These are phyloP conservation scores for Yamadazyma trypodendri DNA, from an alignment of 1,139 yeast genomes.

Conservation along the genomic window DNA sequence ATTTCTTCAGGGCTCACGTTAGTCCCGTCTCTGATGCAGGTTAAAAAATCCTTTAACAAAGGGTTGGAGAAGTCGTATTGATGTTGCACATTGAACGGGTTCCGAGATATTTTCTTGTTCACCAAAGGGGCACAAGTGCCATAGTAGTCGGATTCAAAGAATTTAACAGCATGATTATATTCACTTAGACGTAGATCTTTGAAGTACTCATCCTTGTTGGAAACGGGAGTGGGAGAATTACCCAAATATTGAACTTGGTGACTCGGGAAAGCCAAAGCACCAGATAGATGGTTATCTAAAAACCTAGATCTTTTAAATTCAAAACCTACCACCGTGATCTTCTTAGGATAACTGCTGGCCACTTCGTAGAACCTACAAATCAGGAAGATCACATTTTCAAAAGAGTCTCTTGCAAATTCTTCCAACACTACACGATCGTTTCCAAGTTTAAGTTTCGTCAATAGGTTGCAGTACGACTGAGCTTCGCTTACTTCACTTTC, in stretches of 20 bases:
- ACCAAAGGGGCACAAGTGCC: conserved; percentile 47
- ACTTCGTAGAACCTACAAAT: conserved; percentile 55
- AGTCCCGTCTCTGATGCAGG: conserved; percentile 12
- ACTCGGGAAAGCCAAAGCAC: conserved; percentile 42
- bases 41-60: conserved; percentile 20
- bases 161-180: conserved; percentile 50
- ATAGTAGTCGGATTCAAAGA: conserved; percentile 60
- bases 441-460: conserved; percentile 17
- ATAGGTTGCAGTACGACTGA: conserved; percentile 50
- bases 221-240: conserved; percentile 54
- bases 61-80: conserved; percentile 37
- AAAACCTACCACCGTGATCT: conserved; percentile 65
- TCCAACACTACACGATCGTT: conserved; percentile 44
- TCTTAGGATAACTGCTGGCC: conserved; percentile 46
- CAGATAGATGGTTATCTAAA: conserved; percentile 48
- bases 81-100: conserved; percentile 57
- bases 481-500: conserved; percentile 64
- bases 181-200: conserved; percentile 49
- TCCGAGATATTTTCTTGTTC: conserved; percentile 49
- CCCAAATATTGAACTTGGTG: conserved; percentile 52
- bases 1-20: conserved; percentile 14
- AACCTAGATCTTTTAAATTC: conserved; percentile 70
- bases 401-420: conserved; percentile 77
- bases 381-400: conserved; percentile 71
- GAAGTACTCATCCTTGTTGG: conserved; percentile 31